Base-by-base conservation (phyloP, 345 rosid species). In the Odontarrhena argentea region DNA sequence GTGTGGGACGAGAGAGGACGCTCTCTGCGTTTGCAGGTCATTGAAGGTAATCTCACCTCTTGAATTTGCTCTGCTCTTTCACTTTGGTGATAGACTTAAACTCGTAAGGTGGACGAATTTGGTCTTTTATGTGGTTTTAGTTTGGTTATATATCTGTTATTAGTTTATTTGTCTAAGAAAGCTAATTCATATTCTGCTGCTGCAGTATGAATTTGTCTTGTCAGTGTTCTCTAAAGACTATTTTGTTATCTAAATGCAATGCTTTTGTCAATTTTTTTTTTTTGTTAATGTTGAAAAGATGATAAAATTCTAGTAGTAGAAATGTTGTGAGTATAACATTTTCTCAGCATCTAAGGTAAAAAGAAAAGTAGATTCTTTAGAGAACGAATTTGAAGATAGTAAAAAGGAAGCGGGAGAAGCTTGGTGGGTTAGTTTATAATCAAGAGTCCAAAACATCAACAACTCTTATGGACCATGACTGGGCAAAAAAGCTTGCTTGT, bases 1-100 rank as follows among this genome's bases (percentile, higher is more conserved):
- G 5, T 3, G 59, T 59, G 52, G 67, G 67, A 48, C n/a, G 18
- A 60, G 52, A 69, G 56, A 50, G 67, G 55, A 13, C 52, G 52
- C 54, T 24, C 61, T 60, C 7, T 69, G 2, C 67, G 67, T 69
- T 60, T 69, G 61, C 24, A 69, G 30, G 74, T 69, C 53, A 7
- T 60, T 59, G 11, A 69, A 40, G 44, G 52, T 30, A 36, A 56
- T 47, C 25, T 22, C 51, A 41, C 25, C 9, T 50, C 66, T 18
- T 59, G 7, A 48, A 9, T 4, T 6, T 12, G 9, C 35, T 43
- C 26, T 14, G 34, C 11, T 1, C 1, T 41, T 30, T 68, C 57
- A 26, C 47, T 57, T 35, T 47, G 48, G 36, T 59, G 12, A 10
- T 28, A 68, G 55, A 7, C 63, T 46, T 53, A 12, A 12, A 46